Evolutionary conservation across 2,329 filamentous ascomycete species (phyloP).

Genomic region (Talaromyces sp.): DNA sequence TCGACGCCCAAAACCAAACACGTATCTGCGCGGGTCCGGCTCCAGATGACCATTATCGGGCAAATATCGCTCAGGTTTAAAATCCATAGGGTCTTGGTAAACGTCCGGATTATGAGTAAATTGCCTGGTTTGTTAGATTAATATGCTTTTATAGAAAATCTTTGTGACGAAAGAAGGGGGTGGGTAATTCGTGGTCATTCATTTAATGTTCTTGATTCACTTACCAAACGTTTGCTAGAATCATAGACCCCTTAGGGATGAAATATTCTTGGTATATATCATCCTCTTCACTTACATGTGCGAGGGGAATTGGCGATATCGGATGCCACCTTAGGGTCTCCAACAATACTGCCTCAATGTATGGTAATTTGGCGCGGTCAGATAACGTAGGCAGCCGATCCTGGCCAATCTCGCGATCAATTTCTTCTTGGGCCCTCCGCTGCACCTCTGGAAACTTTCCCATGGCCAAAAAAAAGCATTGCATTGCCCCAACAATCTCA

Average conservation of each 20-base stretch:
- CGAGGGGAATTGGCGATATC: conserved; percentile 37
- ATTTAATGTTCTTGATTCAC: not conserved
- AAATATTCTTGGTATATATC: conserved; percentile 53
- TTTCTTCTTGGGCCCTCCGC: conserved; percentile 27
- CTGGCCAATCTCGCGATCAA: conserved; percentile 24
- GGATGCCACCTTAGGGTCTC: conserved; percentile 31
- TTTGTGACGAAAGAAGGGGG: no score
- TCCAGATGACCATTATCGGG: not conserved
- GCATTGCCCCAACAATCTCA: not conserved
- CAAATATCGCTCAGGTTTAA: not conserved
- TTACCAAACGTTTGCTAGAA: conserved; percentile 17
- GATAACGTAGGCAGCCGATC: conserved; percentile 23
- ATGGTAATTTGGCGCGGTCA: conserved; percentile 23
- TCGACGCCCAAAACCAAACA: not conserved
- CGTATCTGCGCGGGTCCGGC: not conserved
- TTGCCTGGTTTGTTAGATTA: not conserved
- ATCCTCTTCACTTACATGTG: conserved; percentile 47
- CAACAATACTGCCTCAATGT: conserved; percentile 24
- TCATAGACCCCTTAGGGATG: conserved; percentile 49
- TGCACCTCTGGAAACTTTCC: conserved; percentile 28
- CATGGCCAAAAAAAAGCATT: not conserved
- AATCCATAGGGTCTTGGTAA: not conserved
- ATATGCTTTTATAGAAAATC: no score
- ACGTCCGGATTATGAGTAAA: not conserved
- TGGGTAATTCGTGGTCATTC: not conserved